Conservation (phyloP, 2,329 filamentous ascomycete species). For the Penicillium sp. region DNA sequence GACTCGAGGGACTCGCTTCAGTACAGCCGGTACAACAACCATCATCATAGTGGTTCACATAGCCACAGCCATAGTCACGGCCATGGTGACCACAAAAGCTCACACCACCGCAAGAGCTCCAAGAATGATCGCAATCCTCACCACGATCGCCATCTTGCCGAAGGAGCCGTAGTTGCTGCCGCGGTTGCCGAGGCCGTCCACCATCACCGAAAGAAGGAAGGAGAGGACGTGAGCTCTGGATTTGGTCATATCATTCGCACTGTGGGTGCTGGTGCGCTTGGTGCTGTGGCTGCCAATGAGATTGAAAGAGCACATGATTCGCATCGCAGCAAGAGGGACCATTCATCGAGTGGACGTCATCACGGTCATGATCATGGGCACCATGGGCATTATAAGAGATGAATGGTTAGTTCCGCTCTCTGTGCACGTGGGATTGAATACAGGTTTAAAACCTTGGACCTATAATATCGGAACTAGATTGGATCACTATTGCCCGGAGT, state of each 20-base stretch:
- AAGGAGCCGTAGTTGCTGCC: slow-evolving; percentile 2
- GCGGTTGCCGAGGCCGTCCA: slow-evolving; percentile 5
- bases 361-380: background rate
- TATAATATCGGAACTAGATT: background rate
- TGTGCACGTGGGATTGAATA: background rate
- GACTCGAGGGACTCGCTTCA: background rate
- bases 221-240: slow-evolving; percentile 6
- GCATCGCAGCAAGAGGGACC: background rate
- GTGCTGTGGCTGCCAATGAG: slow-evolving; percentile 8
- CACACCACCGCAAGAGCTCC: background rate
- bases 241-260: slow-evolving; percentile 7
- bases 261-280: slow-evolving; percentile 9
- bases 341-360: background rate
- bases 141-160: slow-evolving; percentile 1
- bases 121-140: slow-evolving; percentile 2
- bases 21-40: background rate
- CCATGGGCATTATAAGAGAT: background rate
- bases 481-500: background rate
- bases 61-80: background rate
- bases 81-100: background rate
- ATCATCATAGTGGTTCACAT: background rate
- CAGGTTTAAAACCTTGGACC: background rate
- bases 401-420: background rate
- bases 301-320: background rate
- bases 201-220: slow-evolving; percentile 4